Conservation (phyloP, 768 basidiomycete species). For the Strobilomyces dryophilus region DNA sequence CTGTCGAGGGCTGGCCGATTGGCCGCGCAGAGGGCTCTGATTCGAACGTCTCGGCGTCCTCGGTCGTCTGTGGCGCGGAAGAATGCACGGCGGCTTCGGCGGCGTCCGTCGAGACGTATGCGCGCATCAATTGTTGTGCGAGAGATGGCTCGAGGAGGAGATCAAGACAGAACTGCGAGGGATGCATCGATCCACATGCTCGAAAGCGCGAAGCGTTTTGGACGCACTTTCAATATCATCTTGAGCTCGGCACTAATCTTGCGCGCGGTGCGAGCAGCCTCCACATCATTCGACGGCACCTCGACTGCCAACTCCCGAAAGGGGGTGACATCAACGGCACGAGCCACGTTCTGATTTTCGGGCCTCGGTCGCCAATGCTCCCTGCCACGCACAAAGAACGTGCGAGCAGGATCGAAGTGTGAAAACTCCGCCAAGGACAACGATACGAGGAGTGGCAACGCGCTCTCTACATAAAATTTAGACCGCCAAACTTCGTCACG, state of each 20-base stretch:
- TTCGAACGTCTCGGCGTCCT: background rate
- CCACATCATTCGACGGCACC: slow-evolving; percentile 25
- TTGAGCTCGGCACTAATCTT: slow-evolving; percentile 26
- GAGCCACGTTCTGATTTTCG: slow-evolving; percentile 8
- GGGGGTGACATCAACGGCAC: slow-evolving; percentile 22
- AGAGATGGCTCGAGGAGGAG: slow-evolving; percentile 17
- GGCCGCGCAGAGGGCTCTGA: slow-evolving; percentile 34
- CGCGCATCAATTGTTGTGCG: slow-evolving; percentile 3
- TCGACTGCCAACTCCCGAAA: slow-evolving; percentile 28
- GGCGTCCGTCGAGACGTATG: slow-evolving; percentile 4
- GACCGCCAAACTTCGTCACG: slow-evolving; percentile 13
- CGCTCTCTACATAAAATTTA: slow-evolving; percentile 22
- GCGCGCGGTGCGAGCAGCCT: slow-evolving; percentile 9
- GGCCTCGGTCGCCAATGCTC: slow-evolving; percentile 31
- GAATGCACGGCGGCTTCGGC: background rate
- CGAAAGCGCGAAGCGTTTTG: too few species aligned
- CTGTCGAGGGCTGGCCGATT: slow-evolving; percentile 53
- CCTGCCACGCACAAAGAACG: slow-evolving; percentile 8
- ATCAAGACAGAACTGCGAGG: slow-evolving; percentile 23
- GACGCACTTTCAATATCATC: slow-evolving; percentile 27
- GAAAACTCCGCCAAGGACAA: slow-evolving; percentile 17
- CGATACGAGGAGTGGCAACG: slow-evolving; percentile 15
- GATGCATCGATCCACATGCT: background rate
- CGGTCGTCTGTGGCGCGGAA: background rate
- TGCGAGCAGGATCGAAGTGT: background rate